These are phyloP conservation scores for Metschnikowia dekortorum DNA, from an alignment of 805 yeast species.

Conservation along the genomic window DNA sequence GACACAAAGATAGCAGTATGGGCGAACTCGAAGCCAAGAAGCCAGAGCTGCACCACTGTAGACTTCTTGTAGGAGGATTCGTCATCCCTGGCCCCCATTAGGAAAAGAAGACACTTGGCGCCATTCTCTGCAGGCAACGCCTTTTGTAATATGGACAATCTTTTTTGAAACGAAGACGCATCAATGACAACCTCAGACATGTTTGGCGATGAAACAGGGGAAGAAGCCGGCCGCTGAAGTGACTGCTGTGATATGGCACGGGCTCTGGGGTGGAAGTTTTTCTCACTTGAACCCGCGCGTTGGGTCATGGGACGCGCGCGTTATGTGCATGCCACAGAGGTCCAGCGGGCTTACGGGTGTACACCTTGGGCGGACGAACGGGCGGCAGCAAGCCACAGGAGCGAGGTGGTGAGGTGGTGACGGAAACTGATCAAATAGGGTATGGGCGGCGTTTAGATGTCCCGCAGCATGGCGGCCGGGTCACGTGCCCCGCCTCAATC, in stretches of 20 bases:
- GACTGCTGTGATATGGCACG: slow-evolving; percentile 1
- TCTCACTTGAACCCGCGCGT: not conserved
- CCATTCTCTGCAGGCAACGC: slow-evolving; percentile 22
- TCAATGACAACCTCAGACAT: slow-evolving; percentile 64
- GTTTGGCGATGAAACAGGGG: not conserved
- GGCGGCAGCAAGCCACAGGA: too few relatives aligned
- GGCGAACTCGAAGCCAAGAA: slow-evolving; percentile 93
- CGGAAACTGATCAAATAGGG: too few relatives aligned
- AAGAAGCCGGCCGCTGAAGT: slow-evolving; percentile 1
- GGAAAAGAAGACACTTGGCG: slow-evolving; percentile 42
- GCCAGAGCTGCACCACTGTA: slow-evolving; percentile 83
- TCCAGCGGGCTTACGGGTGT: too few relatives aligned
- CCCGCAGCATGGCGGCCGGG: too few relatives aligned
- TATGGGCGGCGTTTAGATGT: too few relatives aligned
- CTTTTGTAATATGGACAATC: slow-evolving; percentile 42
- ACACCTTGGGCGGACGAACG: too few relatives aligned
- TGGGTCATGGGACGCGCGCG: not conserved
- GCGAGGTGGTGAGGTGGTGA: too few relatives aligned
- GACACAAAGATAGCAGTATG: slow-evolving; percentile 74
- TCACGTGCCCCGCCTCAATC: too few relatives aligned
- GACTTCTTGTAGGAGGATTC: slow-evolving; percentile 88
- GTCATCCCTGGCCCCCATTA: slow-evolving; percentile 82
- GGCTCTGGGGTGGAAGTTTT: slow-evolving; percentile 1
- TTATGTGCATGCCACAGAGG: not conserved
- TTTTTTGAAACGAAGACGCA: slow-evolving; percentile 45